Evolutionary conservation across 768 basidiomycete species (phyloP).

Genomic region (Trametopsis cervina): DNA sequence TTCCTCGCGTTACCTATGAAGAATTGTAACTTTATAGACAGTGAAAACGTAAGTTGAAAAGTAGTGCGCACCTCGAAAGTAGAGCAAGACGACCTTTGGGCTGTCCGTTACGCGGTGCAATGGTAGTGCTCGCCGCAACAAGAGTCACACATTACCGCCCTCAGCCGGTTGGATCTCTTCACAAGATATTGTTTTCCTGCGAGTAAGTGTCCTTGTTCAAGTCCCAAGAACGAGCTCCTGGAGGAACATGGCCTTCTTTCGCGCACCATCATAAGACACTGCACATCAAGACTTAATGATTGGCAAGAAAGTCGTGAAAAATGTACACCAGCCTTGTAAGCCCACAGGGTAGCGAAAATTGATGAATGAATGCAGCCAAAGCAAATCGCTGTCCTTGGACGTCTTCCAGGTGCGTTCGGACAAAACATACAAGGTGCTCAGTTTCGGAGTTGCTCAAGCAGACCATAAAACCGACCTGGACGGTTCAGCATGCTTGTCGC

Average conservation of each 20-base stretch:
- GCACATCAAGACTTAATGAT: neutral
- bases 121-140: conserved; percentile 14
- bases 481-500: too few species aligned
- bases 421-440: too few species aligned
- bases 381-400: conserved; percentile 26
- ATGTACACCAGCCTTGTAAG: conserved; percentile 33
- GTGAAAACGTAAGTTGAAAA: neutral
- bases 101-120: neutral
- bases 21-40: neutral
- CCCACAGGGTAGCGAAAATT: conserved; percentile 33
- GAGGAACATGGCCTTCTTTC: conserved; percentile 32
- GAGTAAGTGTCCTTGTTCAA: conserved; percentile 22
- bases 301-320: neutral
- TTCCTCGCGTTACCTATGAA: conserved; percentile 43
- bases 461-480: too few species aligned
- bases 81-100: conserved; percentile 25
- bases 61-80: conserved; percentile 27
- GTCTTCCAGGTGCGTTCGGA: too few species aligned
- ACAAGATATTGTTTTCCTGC: conserved; percentile 20
- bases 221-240: conserved; percentile 31
- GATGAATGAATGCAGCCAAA: conserved; percentile 27
- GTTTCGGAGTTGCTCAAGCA: too few species aligned
- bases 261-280: conserved; percentile 39
- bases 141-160: conserved; percentile 15
- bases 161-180: conserved; percentile 23